Conservation (phyloP, 2,329 filamentous ascomycete genomes). For the Nigrograna mackinnonii region DNA sequence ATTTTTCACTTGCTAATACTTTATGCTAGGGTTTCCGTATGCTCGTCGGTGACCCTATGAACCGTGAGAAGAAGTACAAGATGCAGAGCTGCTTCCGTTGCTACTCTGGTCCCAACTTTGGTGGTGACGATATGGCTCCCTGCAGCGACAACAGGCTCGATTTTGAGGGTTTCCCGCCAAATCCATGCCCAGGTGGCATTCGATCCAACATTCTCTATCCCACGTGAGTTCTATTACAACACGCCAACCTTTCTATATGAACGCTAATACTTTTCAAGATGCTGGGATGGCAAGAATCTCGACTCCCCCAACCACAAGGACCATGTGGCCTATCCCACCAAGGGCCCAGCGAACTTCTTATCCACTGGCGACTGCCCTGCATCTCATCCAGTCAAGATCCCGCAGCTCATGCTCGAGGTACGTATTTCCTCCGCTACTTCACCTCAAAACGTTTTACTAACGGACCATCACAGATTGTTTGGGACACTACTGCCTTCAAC, state of each 20-base stretch:
- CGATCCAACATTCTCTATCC: slow-evolving; percentile 31
- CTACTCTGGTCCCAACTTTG: slow-evolving; percentile 47
- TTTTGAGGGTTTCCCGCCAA: slow-evolving; percentile 19
- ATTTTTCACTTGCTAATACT: neutral
- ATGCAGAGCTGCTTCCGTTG: slow-evolving; percentile 51
- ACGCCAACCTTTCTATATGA: no score
- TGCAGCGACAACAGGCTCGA: slow-evolving; percentile 25
- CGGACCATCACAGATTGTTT: slow-evolving; percentile 26
- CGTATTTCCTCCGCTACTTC: neutral
- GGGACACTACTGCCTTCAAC: slow-evolving; percentile 41
- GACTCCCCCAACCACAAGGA: slow-evolving; percentile 62
- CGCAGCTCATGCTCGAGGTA: slow-evolving; percentile 48
- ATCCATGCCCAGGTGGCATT: slow-evolving; percentile 26
- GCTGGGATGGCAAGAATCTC: slow-evolving; percentile 54
- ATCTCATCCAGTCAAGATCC: slow-evolving; percentile 45
- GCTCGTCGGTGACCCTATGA: slow-evolving; percentile 46
- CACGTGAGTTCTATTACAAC: slow-evolving; percentile 18
- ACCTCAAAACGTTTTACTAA: neutral
- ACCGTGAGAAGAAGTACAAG: slow-evolving; percentile 23
- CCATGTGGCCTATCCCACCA: slow-evolving; percentile 65
- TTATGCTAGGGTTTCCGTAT: slow-evolving; percentile 47
- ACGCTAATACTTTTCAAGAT: no score
- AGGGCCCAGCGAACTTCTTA: slow-evolving; percentile 12
- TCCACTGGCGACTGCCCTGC: slow-evolving; percentile 30
- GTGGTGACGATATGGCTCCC: slow-evolving; percentile 44